Base-by-base conservation (phyloP, 2,329 filamentous ascomycete species). In the Penicillium sp. region DNA sequence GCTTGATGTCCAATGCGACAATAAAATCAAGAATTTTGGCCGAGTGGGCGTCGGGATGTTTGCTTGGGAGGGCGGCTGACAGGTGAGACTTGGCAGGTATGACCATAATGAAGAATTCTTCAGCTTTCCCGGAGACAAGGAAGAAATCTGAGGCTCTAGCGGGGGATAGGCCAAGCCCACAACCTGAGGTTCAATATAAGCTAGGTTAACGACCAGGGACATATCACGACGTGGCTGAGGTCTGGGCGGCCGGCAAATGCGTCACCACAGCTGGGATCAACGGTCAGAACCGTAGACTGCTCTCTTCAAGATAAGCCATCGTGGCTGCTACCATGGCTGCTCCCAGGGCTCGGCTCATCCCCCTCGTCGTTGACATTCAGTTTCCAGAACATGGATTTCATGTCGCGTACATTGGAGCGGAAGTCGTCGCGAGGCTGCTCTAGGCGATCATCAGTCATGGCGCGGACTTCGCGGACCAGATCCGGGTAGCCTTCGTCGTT, bases 371-470 rank as follows among this genome's bases (percentile, higher is more conserved):
- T 75, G 8, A 91, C 68, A 51, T 83, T 79, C 71, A 88, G 75
- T 52, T 81, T 85, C 45, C 82, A 81, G 63, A 92, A 92, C 23
- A 95, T 81, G 31, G 88, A 85, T 60, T 86, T 87, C 73, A 94
- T 86, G 65, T 93, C 88, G 44, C 86, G 84, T 20, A 94, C 73
- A 62, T 87, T 88, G 67, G 90, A 85, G 6, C 78, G 77, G 49
- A 77, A 73, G 56, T 78, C 70, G 60, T 83, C 78, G 51, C 75
- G 76, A 1, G 79, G 77, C 37, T 75, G 83, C 20, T 79, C 84
- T 7, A 82, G 89, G 46, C 90, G 84, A 61, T 94, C 90, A 64
- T 90, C 86, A 26, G 92, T 90, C 73, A 96, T 92, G 41, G 85
- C 83, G 20, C 92, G 88, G 58, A 96, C 86, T 51, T 84, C 88